phyloP scores from a whole-genome alignment of 2,329 filamentous ascomycete species.

The Magnaporthiopsis incrustans region DNA sequence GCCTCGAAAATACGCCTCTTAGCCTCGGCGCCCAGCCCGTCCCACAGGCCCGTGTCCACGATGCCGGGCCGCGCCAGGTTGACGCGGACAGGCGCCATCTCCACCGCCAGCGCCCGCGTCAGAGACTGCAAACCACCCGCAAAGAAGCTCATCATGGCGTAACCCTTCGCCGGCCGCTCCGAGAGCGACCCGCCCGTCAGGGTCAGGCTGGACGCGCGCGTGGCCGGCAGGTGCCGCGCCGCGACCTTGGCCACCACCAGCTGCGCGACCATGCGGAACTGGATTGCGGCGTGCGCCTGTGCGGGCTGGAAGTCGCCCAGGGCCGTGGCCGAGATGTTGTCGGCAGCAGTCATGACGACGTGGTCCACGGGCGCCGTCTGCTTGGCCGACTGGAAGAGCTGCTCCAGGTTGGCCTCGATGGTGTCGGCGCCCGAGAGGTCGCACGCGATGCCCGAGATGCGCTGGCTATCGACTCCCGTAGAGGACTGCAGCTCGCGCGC shows the following conservation, averaged over 20 bases:
- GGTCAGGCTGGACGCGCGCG: conserved; percentile 38
- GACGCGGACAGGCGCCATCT: conserved; percentile 55
- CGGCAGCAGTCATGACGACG: conserved; percentile 22
- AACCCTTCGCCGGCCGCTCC: conserved; percentile 42
- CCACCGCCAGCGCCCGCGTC: conserved; percentile 48
- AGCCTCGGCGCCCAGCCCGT: conserved; percentile 16
- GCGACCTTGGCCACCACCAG: conserved; percentile 26
- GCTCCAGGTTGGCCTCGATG: conserved; percentile 23
- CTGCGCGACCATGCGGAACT: conserved; percentile 24
- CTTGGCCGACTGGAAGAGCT: conserved; percentile 15
- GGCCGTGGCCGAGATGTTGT: conserved; percentile 15
- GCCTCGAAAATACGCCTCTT: conserved; percentile 15
- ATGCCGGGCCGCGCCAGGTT: conserved; percentile 53
- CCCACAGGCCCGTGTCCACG: conserved; percentile 38
- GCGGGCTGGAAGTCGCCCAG: conserved; percentile 20
- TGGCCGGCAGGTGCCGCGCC: conserved; percentile 17
- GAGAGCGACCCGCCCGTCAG: conserved; percentile 47
- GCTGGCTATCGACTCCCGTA: background rate
- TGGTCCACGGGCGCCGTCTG: conserved; percentile 14
- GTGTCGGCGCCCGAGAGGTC: conserved; percentile 20
- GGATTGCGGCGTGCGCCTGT: conserved; percentile 16
- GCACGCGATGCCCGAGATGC: conserved; percentile 20
- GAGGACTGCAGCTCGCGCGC: conserved; percentile 8
- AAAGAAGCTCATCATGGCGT: conserved; percentile 39
- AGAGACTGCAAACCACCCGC: conserved; percentile 45